A percentile compares a stretch with the other conserved stretches of the same genome.
Conservation (phyloP, 129 eudicot genomes). For the Daucus carota region DNA sequence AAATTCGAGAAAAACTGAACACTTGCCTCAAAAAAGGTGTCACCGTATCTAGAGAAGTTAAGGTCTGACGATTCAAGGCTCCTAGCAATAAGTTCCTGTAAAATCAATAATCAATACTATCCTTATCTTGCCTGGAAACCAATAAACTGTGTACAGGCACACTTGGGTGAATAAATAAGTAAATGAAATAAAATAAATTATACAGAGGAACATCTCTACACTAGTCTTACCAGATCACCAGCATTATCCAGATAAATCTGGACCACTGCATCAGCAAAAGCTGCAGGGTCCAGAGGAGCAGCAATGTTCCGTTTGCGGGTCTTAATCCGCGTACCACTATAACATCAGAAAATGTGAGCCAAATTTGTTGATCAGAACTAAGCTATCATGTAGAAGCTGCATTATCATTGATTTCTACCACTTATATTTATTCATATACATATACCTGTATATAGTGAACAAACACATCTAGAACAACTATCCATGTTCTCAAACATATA, state of each 20-base stretch:
- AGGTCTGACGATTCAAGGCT: constrained; percentile 91
- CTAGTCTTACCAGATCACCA: constrained; percentile 86
- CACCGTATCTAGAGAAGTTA: constrained; percentile 95
- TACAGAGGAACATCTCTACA: not conserved
- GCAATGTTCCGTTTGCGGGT: constrained; percentile 99
- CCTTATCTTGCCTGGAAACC: not conserved
- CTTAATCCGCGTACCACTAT: constrained; percentile 99
- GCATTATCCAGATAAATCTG: constrained; percentile 99
- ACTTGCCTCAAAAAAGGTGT: constrained; percentile 92
- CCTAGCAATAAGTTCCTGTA: constrained; percentile 96
- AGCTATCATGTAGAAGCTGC: not conserved
- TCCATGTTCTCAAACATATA: not conserved
- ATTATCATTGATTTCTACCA: not conserved
- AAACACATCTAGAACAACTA: not conserved
- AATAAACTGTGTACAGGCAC: not conserved
- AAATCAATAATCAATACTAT: not conserved
- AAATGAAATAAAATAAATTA: not conserved
- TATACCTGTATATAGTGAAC: not conserved
- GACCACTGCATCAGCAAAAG: constrained; percentile 99
- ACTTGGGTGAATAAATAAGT: not conserved
- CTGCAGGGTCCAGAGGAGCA: constrained; percentile 99
- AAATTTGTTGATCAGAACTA: not conserved
- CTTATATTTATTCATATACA: not conserved
- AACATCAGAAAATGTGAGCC: constrained; percentile 13
- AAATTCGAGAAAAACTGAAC: not conserved